phyloP scores from a whole-genome alignment of 2,329 filamentous ascomycete species.

The Colletotrichum graminicola region DNA sequence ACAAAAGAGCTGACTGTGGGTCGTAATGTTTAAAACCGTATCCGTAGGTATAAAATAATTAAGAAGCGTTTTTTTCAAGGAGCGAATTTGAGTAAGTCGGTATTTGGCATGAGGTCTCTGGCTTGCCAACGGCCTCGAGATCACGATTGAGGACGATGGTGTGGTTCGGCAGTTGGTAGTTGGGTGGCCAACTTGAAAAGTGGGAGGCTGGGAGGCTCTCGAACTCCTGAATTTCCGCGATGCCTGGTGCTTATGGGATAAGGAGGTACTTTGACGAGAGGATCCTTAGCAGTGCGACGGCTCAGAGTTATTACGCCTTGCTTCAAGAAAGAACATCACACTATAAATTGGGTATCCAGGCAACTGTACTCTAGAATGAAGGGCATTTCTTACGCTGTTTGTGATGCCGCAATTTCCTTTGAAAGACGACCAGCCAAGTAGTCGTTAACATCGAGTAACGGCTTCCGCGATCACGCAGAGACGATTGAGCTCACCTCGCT shows the following conservation, averaged over 20 bases:
- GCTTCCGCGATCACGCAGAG: slow-evolving; percentile 39
- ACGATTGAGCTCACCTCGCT: slow-evolving; percentile 31
- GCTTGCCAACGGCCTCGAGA: slow-evolving; percentile 15
- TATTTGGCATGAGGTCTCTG: not conserved
- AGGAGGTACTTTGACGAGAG: slow-evolving; percentile 32
- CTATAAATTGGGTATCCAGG: slow-evolving; percentile 35
- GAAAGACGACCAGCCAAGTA: slow-evolving; percentile 27
- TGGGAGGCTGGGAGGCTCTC: slow-evolving; percentile 42
- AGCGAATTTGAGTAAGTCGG: not conserved
- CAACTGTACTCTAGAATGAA: slow-evolving; percentile 8
- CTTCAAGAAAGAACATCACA: slow-evolving; percentile 4
- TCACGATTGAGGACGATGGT: slow-evolving; percentile 26
- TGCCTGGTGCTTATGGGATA: slow-evolving; percentile 43
- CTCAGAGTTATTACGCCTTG: not conserved
- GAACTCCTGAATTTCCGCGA: slow-evolving; percentile 37
- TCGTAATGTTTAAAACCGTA: slow-evolving; percentile 9
- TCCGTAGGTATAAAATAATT: not conserved
- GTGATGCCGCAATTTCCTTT: not conserved
- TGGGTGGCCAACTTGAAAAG: slow-evolving; percentile 41
- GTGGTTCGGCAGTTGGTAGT: slow-evolving; percentile 37
- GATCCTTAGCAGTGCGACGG: not conserved
- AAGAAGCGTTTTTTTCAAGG: not conserved
- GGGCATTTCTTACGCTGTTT: slow-evolving; percentile 19
- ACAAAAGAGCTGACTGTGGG: slow-evolving; percentile 31
- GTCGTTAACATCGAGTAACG: slow-evolving; percentile 47